Evolutionary conservation across 2,329 filamentous ascomycete genomes (phyloP).

Genomic region (Penicillium aurantiogriseum): DNA sequence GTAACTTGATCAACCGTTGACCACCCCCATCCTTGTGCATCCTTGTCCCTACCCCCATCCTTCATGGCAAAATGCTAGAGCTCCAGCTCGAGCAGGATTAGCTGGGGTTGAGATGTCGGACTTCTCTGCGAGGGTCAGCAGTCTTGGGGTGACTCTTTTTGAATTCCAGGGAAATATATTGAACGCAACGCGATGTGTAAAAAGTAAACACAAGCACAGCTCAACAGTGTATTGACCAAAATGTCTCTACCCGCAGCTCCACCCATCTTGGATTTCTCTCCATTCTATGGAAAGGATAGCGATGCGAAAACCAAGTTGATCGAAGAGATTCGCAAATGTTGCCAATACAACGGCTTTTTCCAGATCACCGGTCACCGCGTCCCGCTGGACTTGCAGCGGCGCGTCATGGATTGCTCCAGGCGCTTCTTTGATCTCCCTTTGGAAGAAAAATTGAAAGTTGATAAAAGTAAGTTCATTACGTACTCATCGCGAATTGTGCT

Average conservation of each 20-base stretch:
- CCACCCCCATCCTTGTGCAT: conserved; percentile 31
- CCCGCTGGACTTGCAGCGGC: conserved; percentile 38
- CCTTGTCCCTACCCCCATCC: conserved; percentile 7
- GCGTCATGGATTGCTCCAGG: conserved; percentile 40
- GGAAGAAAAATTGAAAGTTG: conserved; percentile 43
- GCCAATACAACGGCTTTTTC: conserved; percentile 44
- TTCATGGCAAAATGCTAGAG: not conserved
- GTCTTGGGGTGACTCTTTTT: not conserved
- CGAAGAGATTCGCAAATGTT: conserved; percentile 26
- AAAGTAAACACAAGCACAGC: not conserved
- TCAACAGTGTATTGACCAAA: conserved; percentile 20
- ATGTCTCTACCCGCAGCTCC: conserved; percentile 29
- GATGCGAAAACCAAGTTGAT: conserved; percentile 32
- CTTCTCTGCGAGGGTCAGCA: conserved; percentile 16
- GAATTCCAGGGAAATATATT: conserved; percentile 10
- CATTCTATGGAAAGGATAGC: conserved; percentile 31
- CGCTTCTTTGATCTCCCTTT: conserved; percentile 43
- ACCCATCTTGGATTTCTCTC: conserved; percentile 36
- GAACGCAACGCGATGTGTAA: conserved; percentile 13
- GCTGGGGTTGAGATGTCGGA: conserved; percentile 22
- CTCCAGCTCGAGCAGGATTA: not conserved
- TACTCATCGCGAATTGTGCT: not conserved
- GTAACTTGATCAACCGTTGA: conserved; percentile 9
- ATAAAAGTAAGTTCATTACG: conserved; percentile 27
- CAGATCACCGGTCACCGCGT: conserved; percentile 46